Evolutionary conservation across 108 stramenopile species (phyloP).

Genomic region (Aurantiochytrium sp.): DNA sequence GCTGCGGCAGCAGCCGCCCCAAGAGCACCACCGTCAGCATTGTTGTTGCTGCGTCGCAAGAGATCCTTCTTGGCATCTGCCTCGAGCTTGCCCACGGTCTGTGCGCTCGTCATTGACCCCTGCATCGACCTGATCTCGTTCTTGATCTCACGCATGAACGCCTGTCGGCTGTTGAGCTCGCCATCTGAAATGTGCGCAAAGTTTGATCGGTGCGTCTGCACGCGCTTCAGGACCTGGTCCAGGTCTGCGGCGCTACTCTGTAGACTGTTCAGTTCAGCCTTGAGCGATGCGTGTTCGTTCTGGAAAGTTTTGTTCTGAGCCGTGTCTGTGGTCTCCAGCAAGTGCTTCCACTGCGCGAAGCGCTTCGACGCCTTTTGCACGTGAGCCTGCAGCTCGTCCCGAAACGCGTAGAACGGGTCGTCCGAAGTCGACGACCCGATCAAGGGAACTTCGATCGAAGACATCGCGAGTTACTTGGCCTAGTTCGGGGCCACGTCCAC

Average conservation of each 20-base stretch:
- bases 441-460: neutral
- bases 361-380: neutral
- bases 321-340: neutral
- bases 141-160: neutral
- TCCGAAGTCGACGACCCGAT: neutral
- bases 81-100: neutral
- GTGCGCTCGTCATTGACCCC: neutral
- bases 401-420: constrained; percentile 14
- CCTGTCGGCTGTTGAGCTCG: neutral
- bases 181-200: constrained; percentile 8
- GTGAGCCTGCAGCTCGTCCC: neutral
- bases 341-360: neutral
- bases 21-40: neutral
- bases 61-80: neutral
- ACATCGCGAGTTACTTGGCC: neutral
- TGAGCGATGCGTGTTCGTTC: neutral
- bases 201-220: constrained; percentile 18
- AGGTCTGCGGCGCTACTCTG: neutral
- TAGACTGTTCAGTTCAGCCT: neutral
- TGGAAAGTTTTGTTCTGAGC: neutral
- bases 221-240: neutral
- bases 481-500: too few species aligned
- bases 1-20: neutral
- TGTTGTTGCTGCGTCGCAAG: neutral
- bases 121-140: constrained; percentile 5